Evolutionary conservation across 345 rosid species (phyloP).

Genomic region (Heritiera littoralis): DNA sequence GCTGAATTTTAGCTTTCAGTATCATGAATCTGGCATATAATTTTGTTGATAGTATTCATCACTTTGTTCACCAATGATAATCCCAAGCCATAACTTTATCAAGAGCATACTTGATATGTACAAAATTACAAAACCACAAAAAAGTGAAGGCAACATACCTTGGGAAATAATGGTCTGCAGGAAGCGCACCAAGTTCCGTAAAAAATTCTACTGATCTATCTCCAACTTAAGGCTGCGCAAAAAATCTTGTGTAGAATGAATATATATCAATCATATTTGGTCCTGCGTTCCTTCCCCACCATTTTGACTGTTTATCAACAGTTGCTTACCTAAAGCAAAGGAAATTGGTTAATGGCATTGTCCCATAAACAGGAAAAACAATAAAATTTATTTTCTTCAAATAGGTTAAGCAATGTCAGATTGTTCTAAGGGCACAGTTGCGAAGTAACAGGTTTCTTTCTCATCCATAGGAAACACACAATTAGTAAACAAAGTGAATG

Average conservation of each 20-base stretch:
- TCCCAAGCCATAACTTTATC: background rate
- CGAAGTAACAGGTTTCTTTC: background rate
- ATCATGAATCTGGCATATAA: no score
- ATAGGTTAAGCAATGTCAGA: no score
- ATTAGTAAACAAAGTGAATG: background rate
- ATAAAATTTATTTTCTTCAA: background rate
- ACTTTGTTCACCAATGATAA: background rate
- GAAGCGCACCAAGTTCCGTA: constrained; percentile 99
- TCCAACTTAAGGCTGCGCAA: constrained; percentile 60
- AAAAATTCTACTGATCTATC: constrained; percentile 86
- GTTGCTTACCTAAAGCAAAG: constrained; percentile 30
- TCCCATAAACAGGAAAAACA: background rate
- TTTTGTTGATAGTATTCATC: no score
- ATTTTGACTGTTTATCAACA: constrained; percentile 73
- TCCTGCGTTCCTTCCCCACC: constrained; percentile 90
- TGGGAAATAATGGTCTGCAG: constrained; percentile 88
- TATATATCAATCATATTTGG: constrained; percentile 86
- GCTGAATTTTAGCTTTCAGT: no score
- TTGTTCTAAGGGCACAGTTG: background rate
- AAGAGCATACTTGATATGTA: background rate
- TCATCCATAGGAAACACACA: background rate
- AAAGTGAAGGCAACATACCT: constrained; percentile 40
- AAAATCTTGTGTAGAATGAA: constrained; percentile 70
- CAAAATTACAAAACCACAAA: background rate
- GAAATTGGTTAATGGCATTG: no score